These are phyloP conservation scores for Stentor coeruleus DNA, from an alignment of 73 alveolate species.

Conservation along the genomic window DNA sequence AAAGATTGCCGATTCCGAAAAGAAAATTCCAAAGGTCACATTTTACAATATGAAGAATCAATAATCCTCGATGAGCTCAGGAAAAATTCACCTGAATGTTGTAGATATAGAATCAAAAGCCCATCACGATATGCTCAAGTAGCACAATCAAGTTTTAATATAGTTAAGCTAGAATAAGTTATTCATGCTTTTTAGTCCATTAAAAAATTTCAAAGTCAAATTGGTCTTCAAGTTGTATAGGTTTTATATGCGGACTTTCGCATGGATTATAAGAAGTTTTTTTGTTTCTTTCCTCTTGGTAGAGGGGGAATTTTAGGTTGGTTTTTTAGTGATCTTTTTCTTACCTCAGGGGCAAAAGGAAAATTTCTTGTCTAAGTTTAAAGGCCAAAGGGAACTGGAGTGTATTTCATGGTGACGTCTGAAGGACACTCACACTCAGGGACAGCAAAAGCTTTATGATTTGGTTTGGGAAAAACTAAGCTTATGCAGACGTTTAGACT, in stretches of 20 bases:
- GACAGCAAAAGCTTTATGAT: neutral
- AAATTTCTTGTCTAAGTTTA: neutral
- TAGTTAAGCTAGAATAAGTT: constrained; percentile 2
- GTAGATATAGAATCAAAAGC: neutral
- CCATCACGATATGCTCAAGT: neutral
- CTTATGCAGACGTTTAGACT: neutral
- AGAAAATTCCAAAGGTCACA: neutral
- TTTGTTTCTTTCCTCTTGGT: neutral
- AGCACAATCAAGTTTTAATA: neutral
- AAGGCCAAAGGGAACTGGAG: neutral
- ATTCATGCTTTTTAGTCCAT: neutral
- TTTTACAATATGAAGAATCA: neutral
- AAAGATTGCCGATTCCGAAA: neutral
- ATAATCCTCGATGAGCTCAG: neutral
- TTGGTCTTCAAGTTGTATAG: neutral
- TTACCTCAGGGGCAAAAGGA: neutral
- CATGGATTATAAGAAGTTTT: neutral
- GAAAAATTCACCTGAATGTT: neutral
- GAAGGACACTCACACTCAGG: neutral
- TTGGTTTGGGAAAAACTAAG: neutral
- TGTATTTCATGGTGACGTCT: neutral
- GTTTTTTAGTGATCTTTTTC: neutral
- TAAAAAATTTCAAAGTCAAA: neutral
- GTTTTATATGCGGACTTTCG: neutral
- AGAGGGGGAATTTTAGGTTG: neutral